Percentiles rank a stretch among this genome's conserved stretches.
Evolutionary conservation across 805 yeast genomes (phyloP).

Genomic region (Myxozyma kluyveri): DNA sequence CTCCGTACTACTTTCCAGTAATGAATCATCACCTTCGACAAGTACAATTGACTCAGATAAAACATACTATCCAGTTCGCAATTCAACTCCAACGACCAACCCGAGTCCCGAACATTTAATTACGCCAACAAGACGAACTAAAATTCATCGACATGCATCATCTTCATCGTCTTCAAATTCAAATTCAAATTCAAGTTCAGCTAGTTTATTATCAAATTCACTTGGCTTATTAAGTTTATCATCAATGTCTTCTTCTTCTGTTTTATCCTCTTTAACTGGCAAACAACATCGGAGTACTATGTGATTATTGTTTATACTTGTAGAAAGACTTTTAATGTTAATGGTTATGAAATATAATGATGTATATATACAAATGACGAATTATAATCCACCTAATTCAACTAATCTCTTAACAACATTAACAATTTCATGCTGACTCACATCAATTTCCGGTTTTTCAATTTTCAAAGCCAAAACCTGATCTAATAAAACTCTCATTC

Average conservation of each 20-base stretch:
- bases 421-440: slow-evolving; percentile 35
- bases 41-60: too few relatives aligned
- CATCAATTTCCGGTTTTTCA: slow-evolving; percentile 45
- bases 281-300: not conserved
- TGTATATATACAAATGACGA: not conserved
- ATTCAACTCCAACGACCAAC: too few relatives aligned
- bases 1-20: too few relatives aligned
- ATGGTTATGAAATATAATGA: too few relatives aligned
- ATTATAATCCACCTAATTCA: slow-evolving; percentile 35
- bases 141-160: not conserved
- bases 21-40: too few relatives aligned
- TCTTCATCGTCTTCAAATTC: not conserved
- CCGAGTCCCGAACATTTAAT: too few relatives aligned
- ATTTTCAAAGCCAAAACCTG: slow-evolving; percentile 61
- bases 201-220: not conserved
- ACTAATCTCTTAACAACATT: slow-evolving; percentile 36
- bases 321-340: not conserved
- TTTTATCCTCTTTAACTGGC: not conserved
- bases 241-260: not conserved
- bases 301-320: too few relatives aligned
- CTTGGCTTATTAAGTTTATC: not conserved
- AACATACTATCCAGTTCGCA: too few relatives aligned
- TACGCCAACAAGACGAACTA: too few relatives aligned
- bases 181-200: not conserved
- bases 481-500: slow-evolving; percentile 65